A percentile compares a stretch with the other conserved stretches of the same genome.
These are phyloP conservation scores for Globisporangium emineosum DNA, from an alignment of 352 stramenopile genomes.

Conservation along the genomic window DNA sequence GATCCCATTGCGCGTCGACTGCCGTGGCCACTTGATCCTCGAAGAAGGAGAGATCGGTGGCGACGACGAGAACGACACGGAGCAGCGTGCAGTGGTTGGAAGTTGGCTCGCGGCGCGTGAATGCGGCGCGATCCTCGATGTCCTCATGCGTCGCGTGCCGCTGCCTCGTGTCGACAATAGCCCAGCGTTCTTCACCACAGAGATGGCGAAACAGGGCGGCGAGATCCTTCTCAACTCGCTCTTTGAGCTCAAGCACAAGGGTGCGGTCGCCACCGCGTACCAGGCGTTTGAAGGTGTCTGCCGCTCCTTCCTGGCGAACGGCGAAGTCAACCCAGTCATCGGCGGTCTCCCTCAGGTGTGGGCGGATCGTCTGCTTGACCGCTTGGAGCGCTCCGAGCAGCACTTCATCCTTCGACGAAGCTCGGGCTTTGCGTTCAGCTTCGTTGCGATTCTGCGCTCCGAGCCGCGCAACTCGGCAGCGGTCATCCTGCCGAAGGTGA, in stretches of 20 bases:
- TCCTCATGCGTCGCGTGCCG: conserved; percentile 66
- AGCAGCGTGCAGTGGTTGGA: conserved; percentile 79
- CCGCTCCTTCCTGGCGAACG: conserved; percentile 65
- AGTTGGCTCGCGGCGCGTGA: conserved; percentile 87
- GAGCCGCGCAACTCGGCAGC: conserved; percentile 81
- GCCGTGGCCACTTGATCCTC: conserved; percentile 72
- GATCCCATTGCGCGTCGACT: conserved; percentile 73
- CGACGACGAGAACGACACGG: conserved; percentile 43
- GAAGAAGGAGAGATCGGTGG: conserved; percentile 40
- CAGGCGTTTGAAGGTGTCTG: conserved; percentile 85
- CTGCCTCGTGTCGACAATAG: conserved; percentile 26
- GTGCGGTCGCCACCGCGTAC: conserved; percentile 79
- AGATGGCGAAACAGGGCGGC: conserved; percentile 54
- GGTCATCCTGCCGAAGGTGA: conserved; percentile 73
- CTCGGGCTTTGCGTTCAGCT: conserved; percentile 87
- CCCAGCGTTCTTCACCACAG: conserved; percentile 40
- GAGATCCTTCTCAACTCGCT: conserved; percentile 79
- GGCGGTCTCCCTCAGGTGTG: conserved; percentile 59
- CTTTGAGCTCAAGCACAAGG: conserved; percentile 88
- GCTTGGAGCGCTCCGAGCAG: conserved; percentile 73
- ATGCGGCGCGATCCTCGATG: conserved; percentile 71
- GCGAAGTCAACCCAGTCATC: conserved; percentile 51
- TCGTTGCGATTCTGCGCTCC: conserved; percentile 82
- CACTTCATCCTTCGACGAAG: conserved; percentile 87
- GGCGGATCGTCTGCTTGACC: conserved; percentile 71